These are phyloP conservation scores for Vigna mungo DNA, from an alignment of 306 rosid species.

Conservation along the genomic window DNA sequence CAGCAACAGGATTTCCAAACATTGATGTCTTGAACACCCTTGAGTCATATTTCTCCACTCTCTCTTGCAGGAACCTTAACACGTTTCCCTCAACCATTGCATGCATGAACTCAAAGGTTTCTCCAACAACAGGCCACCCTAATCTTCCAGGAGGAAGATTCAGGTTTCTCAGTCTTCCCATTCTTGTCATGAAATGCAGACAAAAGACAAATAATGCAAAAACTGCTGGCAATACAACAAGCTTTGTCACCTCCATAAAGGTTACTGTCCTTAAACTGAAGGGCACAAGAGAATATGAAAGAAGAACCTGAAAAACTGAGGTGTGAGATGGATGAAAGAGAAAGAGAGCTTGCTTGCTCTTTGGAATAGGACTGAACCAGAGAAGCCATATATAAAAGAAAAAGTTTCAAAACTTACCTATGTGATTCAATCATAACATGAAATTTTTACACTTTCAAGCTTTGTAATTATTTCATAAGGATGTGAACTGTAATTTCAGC, in stretches of 20 bases:
- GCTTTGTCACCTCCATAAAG: conserved; percentile 41
- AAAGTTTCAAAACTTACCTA: background rate
- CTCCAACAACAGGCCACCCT: conserved; percentile 60
- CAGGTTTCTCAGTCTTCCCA: conserved; percentile 37
- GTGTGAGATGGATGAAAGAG: background rate
- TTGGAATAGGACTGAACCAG: conserved; percentile 12
- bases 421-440: too few relatives aligned
- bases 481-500: background rate
- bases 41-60: conserved; percentile 45
- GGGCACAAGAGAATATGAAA: background rate
- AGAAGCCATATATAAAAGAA: background rate
- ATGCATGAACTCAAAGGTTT: conserved; percentile 44
- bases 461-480: background rate
- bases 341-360: background rate
- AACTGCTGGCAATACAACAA: conserved; percentile 44
- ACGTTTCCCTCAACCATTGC: conserved; percentile 18
- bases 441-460: background rate
- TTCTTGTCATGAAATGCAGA: conserved; percentile 40
- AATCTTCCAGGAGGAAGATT: conserved; percentile 54
- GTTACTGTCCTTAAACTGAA: background rate
- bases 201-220: conserved; percentile 36
- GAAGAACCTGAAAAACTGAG: conserved; percentile 22
- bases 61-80: conserved; percentile 44
- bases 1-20: conserved; percentile 41
- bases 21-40: conserved; percentile 56